Evolutionary conservation across 371 early-diverging fungal genomes (phyloP), one percentile per base, ranked within the genome.

Genomic region (Mortierella sp.): DNA sequence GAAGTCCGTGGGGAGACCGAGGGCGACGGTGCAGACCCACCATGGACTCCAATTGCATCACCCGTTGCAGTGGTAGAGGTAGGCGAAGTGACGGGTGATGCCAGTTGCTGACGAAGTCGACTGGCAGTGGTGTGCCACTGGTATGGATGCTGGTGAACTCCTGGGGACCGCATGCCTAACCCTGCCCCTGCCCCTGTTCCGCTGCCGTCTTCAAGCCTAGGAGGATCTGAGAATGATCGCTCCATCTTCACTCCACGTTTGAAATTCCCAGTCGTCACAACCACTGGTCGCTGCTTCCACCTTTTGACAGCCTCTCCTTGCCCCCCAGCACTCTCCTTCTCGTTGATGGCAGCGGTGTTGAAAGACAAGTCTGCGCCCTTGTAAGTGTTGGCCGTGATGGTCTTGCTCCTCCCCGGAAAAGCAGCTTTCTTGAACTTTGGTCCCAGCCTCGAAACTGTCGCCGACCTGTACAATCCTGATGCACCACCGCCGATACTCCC

Each of bases 71-170:
- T 11, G 22, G 26, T n/a, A 26, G 22, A 34, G 19, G 50, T 50
- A 22, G 71, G 64, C 9, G 71, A 63, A 34, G 37, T 31, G 58
- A 8, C 34, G 9, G 76, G 66, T 6, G 70, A 47, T 16, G 72
- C 71, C 14, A 79, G 76, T 40, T 79, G 75, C 5, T 64, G 75
- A 1, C 79, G 75, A 13, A 79, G 55, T 39, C 72, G 58, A n/a
- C 47, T 65, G 10, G 68, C 65, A 19, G 70, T 76, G 29, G 70
- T 80, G n/a, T 70, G 66, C 44, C 37, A 26, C 14, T 65, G 70
- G 7, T 65, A 53, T 4, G 52, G 73, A 24, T 66, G 64, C 37
- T 69, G 65, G 31, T 37, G 48, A 8, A 13, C 43, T 34, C 29
- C 52, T n/a, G 45, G 68, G n/a, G 63, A 63, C 22, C 26, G 41